phyloP scores from a whole-genome alignment of 2,329 filamentous ascomycete genomes.

The Fusarium dimerum region DNA sequence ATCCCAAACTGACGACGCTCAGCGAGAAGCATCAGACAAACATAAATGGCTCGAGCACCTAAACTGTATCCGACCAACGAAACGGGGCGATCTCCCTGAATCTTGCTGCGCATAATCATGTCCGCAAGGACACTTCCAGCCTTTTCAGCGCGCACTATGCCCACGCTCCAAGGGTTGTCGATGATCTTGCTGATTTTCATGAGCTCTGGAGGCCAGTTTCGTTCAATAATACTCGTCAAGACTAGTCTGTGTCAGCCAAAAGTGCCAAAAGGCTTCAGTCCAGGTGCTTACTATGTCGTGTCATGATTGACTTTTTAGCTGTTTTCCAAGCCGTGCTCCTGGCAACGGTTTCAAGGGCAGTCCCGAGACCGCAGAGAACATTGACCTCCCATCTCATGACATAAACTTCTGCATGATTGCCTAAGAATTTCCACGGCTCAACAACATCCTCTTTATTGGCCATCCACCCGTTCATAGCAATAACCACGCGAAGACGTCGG shows the following conservation, averaged over 20 bases:
- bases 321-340: conserved; percentile 79
- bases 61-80: conserved; percentile 82
- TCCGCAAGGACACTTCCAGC: conserved; percentile 73
- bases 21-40: conserved; percentile 77
- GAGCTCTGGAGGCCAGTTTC: conserved; percentile 63
- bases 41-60: conserved; percentile 80
- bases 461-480: conserved; percentile 83
- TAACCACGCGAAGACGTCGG: conserved; percentile 75
- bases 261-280: neutral
- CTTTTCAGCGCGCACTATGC: conserved; percentile 76
- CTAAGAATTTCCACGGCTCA: conserved; percentile 76
- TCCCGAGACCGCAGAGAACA: conserved; percentile 74
- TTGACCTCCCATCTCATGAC: conserved; percentile 82
- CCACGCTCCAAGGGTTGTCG: conserved; percentile 80
- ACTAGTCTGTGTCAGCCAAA: conserved; percentile 34
- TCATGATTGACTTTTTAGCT: conserved; percentile 55
- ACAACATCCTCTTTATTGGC: conserved; percentile 67
- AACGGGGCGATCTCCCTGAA: conserved; percentile 79
- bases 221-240: conserved; percentile 57
- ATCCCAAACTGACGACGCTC: conserved; percentile 82
- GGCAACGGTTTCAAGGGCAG: conserved; percentile 73
- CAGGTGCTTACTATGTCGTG: conserved; percentile 46
- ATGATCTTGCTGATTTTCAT: conserved; percentile 72
- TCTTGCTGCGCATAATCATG: conserved; percentile 71
- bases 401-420: conserved; percentile 74